phyloP scores from a whole-genome alignment of 331 rosid species.

The Arachis monticola region DNA sequence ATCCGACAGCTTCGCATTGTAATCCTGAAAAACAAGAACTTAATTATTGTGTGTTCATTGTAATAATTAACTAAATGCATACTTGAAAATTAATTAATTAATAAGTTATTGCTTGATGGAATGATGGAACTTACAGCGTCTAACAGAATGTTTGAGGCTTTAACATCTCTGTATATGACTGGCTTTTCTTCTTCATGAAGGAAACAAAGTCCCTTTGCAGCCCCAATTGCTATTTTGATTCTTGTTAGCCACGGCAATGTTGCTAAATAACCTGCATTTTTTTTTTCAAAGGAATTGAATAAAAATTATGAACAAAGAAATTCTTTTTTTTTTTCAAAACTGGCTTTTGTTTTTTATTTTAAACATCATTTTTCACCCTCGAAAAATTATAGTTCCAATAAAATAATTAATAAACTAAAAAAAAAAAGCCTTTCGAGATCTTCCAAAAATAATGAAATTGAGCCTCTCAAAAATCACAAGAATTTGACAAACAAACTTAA shows the following conservation, averaged over 20 bases:
- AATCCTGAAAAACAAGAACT: slow-evolving; percentile 55
- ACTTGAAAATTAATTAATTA: neutral
- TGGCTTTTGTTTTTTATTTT: neutral
- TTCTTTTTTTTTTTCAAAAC: neutral
- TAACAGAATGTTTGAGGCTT: slow-evolving; percentile 84
- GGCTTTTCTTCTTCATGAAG: slow-evolving; percentile 89
- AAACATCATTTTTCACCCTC: neutral
- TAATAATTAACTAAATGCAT: neutral
- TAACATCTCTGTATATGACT: slow-evolving; percentile 86
- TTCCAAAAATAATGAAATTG: too few relatives aligned
- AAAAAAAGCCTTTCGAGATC: neutral
- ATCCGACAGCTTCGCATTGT: slow-evolving; percentile 83
- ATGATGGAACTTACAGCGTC: slow-evolving; percentile 57
- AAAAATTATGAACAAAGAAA: neutral
- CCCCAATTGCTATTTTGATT: slow-evolving; percentile 81
- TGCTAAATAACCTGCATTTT: slow-evolving; percentile 75
- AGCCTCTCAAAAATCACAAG: too few relatives aligned
- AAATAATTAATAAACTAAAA: too few relatives aligned
- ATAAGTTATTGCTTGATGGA: slow-evolving; percentile 6
- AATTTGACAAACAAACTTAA: too few relatives aligned
- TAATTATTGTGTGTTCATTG: neutral
- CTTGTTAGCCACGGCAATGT: slow-evolving; percentile 91
- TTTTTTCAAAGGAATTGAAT: slow-evolving; percentile 11
- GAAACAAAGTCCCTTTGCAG: slow-evolving; percentile 91
- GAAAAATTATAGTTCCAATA: too few relatives aligned